Conservation (phyloP, 192 early-diverging fungal species). For the Piromyces finnis region DNA sequence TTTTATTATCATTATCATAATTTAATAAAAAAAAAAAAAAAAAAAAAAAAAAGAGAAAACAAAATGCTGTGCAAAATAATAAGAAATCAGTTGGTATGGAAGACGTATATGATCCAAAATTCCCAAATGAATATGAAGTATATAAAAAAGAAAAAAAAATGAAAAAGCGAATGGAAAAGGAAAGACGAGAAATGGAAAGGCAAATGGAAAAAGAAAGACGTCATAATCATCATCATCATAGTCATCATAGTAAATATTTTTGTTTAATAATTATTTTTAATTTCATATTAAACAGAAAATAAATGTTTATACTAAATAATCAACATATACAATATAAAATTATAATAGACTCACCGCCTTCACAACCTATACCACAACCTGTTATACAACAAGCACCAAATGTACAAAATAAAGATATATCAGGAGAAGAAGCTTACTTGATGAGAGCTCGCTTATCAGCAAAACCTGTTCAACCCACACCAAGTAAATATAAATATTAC, state of each 20-base stretch:
- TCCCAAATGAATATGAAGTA: constrained; percentile 55
- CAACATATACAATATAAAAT: too few species aligned
- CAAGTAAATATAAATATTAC: constrained; percentile 2
- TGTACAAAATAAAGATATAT: constrained; percentile 9
- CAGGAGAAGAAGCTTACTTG: constrained; percentile 53
- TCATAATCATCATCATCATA: not conserved
- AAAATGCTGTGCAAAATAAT: not conserved
- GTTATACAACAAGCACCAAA: not conserved
- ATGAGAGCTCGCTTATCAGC: constrained; percentile 27
- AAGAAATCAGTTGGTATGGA: not conserved
- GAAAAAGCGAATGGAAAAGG: constrained; percentile 4
- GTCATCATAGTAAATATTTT: not conserved
- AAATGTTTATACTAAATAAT: too few species aligned
- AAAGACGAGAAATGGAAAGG: not conserved
- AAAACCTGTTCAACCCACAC: constrained; percentile 1
- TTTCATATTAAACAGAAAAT: too few species aligned
- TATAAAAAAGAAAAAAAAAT: constrained; percentile 32
- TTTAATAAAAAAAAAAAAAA: too few species aligned
- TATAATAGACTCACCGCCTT: constrained; percentile 5
- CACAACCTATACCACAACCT: constrained; percentile 3
- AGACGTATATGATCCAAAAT: constrained; percentile 35
- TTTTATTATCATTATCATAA: too few species aligned
- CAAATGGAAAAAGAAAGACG: not conserved
- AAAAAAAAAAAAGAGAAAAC: not conserved
- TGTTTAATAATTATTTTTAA: too few species aligned